phyloP scores from a whole-genome alignment of 129 eudicot species.

The Oenanthe sinensis region DNA sequence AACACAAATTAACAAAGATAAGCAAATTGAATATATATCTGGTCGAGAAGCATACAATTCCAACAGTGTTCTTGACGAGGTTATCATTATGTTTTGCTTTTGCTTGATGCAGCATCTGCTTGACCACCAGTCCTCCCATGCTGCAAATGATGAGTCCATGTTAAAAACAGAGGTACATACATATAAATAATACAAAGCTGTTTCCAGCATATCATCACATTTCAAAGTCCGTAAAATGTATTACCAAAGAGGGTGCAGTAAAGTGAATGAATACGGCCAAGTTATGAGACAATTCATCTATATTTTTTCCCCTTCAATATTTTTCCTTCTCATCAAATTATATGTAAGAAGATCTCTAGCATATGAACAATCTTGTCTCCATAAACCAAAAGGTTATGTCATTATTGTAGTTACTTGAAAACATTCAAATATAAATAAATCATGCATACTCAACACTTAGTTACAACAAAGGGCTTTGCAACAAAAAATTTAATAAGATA shows the following conservation, averaged over 20 bases:
- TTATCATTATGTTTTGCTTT: constrained; percentile 50
- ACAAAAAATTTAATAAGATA: background rate
- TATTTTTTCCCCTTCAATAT: background rate
- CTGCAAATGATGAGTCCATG: constrained; percentile 32
- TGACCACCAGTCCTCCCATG: constrained; percentile 98
- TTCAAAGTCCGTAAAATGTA: background rate
- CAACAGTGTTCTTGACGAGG: constrained; percentile 71
- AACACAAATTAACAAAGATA: background rate
- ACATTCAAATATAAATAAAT: background rate
- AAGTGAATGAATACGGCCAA: background rate
- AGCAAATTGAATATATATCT: constrained; percentile 4
- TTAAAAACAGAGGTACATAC: background rate
- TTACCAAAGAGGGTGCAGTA: background rate
- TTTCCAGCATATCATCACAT: background rate
- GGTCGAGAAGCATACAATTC: constrained; percentile 60
- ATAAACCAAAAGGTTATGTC: background rate
- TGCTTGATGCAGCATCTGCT: constrained; percentile 91
- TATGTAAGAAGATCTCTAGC: background rate
- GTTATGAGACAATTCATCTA: background rate
- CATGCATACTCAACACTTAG: background rate
- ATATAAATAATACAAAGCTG: background rate
- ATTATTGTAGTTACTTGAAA: background rate
- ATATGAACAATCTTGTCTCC: background rate
- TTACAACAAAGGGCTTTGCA: background rate
- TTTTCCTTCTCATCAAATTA: background rate